A percentile compares a stretch with the other conserved stretches of the same genome.
Evolutionary conservation across 352 stramenopile genomes (phyloP).

Genomic region (Phytopythium oedochilum): DNA sequence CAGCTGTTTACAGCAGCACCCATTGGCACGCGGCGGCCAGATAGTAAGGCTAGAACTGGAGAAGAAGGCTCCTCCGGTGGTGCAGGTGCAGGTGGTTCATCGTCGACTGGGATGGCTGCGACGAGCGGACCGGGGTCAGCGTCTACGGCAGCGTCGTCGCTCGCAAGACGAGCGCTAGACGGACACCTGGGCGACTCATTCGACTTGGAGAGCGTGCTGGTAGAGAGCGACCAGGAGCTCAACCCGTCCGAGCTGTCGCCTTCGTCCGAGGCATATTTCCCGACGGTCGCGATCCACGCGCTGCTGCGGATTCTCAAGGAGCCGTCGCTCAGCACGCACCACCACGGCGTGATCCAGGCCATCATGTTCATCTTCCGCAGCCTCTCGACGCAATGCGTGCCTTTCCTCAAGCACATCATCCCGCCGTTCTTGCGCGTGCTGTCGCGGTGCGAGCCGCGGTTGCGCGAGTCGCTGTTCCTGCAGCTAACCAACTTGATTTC

Average conservation of each 20-base stretch:
- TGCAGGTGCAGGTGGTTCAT: slow-evolving; percentile 3
- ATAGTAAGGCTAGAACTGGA: slow-evolving; percentile 14
- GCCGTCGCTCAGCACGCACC: slow-evolving; percentile 92
- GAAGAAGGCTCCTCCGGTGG: background rate
- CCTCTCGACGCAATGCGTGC: slow-evolving; percentile 93
- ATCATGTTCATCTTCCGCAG: slow-evolving; percentile 99
- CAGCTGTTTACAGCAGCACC: slow-evolving; percentile 81
- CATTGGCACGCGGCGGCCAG: slow-evolving; percentile 72
- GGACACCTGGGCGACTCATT: slow-evolving; percentile 23
- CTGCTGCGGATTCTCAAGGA: slow-evolving; percentile 96
- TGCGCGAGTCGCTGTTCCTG: slow-evolving; percentile 96
- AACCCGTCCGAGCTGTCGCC: slow-evolving; percentile 70
- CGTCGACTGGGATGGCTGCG: slow-evolving; percentile 14
- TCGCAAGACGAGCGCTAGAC: background rate
- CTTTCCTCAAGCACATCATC: slow-evolving; percentile 97
- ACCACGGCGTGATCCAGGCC: slow-evolving; percentile 96
- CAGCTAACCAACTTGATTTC: slow-evolving; percentile 94
- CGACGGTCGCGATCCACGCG: slow-evolving; percentile 96
- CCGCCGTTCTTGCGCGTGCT: slow-evolving; percentile 96
- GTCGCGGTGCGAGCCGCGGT: slow-evolving; percentile 81
- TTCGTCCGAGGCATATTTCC: slow-evolving; percentile 93
- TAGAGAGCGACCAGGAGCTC: slow-evolving; percentile 56
- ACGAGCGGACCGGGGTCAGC: slow-evolving; percentile 15
- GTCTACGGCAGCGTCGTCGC: slow-evolving; percentile 8
- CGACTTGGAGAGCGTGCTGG: slow-evolving; percentile 66